A percentile compares a stretch with the other conserved stretches of the same genome.
These are phyloP conservation scores for Heimioporus retisporus DNA, from an alignment of 1,284 basidiomycete genomes.

Conservation along the genomic window DNA sequence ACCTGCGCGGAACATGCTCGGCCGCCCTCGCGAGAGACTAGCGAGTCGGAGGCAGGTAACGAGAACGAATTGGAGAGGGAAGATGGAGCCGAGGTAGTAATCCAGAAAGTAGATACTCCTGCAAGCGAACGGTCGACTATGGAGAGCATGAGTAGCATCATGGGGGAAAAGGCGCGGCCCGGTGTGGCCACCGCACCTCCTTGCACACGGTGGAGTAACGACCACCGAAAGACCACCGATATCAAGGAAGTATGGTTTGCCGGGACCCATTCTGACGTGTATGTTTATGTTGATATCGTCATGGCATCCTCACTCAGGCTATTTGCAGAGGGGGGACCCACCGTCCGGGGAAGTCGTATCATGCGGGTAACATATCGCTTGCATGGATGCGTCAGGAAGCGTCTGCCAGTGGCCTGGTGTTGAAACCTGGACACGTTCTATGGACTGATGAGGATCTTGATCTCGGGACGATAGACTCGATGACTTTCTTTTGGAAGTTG, in stretches of 20 bases:
- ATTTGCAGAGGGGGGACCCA: conserved; percentile 31
- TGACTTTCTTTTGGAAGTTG: conserved; percentile 26
- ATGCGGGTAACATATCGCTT: conserved; percentile 29
- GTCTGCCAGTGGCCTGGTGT: conserved; percentile 12
- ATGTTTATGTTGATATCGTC: conserved; percentile 9
- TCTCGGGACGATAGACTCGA: conserved; percentile 28
- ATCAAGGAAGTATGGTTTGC: conserved; percentile 42
- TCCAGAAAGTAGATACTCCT: conserved; percentile 6
- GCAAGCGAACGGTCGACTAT: conserved; percentile 17
- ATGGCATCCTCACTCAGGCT: background rate
- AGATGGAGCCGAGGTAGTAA: background rate
- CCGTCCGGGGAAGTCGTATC: conserved; percentile 26
- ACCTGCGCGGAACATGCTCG: background rate
- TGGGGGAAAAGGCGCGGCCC: background rate
- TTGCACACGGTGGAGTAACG: background rate
- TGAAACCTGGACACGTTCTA: conserved; percentile 26
- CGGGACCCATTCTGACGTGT: conserved; percentile 42
- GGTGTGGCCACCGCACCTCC: background rate
- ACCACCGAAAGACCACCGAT: conserved; percentile 15
- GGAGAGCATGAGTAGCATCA: conserved; percentile 5
- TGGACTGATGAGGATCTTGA: conserved; percentile 26
- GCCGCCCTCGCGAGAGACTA: background rate
- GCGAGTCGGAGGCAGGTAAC: background rate
- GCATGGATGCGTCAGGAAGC: conserved; percentile 36
- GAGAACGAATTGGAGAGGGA: background rate